These are phyloP conservation scores for Triadica sebifera DNA, from an alignment of 345 rosid genomes.

Conservation along the genomic window DNA sequence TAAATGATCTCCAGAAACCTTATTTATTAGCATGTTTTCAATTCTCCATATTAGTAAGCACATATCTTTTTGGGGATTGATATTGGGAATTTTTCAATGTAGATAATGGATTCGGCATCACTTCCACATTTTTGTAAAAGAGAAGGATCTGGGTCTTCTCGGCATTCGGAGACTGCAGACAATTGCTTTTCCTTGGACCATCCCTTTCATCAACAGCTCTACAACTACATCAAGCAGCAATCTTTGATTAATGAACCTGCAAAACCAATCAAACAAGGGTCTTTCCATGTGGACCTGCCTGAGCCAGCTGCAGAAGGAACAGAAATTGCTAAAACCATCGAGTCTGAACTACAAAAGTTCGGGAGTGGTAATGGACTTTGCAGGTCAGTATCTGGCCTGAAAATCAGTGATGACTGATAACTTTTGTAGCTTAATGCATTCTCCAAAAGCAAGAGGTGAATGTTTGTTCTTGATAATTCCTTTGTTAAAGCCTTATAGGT, in stretches of 20 bases:
- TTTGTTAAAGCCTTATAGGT: background rate
- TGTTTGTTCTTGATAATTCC: background rate
- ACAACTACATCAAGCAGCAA: constrained; percentile 75
- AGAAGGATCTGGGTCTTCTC: constrained; percentile 84
- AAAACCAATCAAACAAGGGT: constrained; percentile 71
- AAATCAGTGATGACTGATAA: constrained; percentile 33
- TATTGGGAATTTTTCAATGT: constrained; percentile 23
- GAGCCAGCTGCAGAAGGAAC: constrained; percentile 56
- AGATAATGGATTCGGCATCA: constrained; percentile 78
- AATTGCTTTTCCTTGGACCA: constrained; percentile 74
- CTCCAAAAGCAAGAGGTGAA: background rate
- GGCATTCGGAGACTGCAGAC: constrained; percentile 42
- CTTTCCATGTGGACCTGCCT: constrained; percentile 83
- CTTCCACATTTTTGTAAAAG: constrained; percentile 89
- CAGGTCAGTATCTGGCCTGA: constrained; percentile 28
- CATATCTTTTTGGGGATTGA: background rate
- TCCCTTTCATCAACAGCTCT: constrained; percentile 86
- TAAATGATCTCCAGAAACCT: background rate
- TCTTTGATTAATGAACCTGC: constrained; percentile 30
- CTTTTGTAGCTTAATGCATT: background rate
- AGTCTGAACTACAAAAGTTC: constrained; percentile 68
- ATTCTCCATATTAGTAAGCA: too few relatives aligned
- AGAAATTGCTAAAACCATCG: constrained; percentile 67
- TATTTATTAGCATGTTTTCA: background rate
- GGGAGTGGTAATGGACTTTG: constrained; percentile 46